Conservation (phyloP, 2,329 filamentous ascomycete species). For the Cadophora gregata region DNA sequence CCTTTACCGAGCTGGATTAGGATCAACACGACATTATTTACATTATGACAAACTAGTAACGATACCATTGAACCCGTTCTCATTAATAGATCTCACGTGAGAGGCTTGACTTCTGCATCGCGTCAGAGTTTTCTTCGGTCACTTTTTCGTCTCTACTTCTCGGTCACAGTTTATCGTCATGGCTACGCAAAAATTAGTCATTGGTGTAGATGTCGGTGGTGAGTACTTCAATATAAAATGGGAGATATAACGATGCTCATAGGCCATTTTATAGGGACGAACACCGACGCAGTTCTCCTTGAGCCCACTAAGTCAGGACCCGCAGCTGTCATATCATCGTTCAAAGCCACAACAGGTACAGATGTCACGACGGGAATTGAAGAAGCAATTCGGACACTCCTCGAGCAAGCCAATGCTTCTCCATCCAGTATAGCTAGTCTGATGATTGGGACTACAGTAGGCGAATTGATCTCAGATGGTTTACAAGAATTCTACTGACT, state of each 20-base stretch:
- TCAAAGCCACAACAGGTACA: constrained; percentile 17
- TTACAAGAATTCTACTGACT: background rate
- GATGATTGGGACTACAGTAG: constrained; percentile 22
- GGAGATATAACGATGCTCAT: background rate
- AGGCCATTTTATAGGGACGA: background rate
- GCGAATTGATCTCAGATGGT: background rate
- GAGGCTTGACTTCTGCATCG: background rate
- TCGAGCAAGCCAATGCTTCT: background rate
- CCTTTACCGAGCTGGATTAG: background rate
- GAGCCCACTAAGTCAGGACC: constrained; percentile 12
- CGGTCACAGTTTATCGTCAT: background rate
- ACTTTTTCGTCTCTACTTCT: background rate
- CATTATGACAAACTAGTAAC: background rate
- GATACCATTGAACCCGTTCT: background rate
- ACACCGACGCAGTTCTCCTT: constrained; percentile 23
- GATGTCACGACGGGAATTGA: constrained; percentile 19
- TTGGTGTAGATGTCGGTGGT: constrained; percentile 21
- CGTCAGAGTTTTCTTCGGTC: background rate
- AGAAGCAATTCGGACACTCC: constrained; percentile 8
- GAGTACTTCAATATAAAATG: background rate
- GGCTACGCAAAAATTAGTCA: background rate
- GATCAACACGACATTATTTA: background rate
- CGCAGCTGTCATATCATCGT: constrained; percentile 12
- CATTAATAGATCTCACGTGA: background rate
- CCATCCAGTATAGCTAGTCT: constrained; percentile 6